Conservation (phyloP, 345 rosid genomes). For the Bruguiera sexangula region DNA sequence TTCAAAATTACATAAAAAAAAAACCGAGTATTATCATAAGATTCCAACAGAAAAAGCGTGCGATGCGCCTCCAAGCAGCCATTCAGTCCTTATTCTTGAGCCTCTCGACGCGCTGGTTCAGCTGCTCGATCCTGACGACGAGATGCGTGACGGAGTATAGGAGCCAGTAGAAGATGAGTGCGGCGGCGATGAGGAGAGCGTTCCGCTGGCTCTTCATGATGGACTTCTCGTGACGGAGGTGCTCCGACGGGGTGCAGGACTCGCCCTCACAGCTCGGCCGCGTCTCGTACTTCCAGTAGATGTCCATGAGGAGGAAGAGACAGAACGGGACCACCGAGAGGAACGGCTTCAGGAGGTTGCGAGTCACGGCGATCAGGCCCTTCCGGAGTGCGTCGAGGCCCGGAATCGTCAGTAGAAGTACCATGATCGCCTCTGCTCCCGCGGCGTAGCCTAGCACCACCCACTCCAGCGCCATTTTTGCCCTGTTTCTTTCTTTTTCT, state of each 20-base stretch:
- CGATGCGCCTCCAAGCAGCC: neutral
- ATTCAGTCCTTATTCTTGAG: slow-evolving; percentile 31
- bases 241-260: slow-evolving; percentile 27
- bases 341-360: slow-evolving; percentile 38
- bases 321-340: slow-evolving; percentile 32
- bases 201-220: slow-evolving; percentile 41
- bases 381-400: slow-evolving; percentile 34
- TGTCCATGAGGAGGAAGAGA: slow-evolving; percentile 33
- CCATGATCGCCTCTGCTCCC: slow-evolving; percentile 36
- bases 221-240: slow-evolving; percentile 34
- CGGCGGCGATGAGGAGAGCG: slow-evolving; percentile 27
- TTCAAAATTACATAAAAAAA: neutral
- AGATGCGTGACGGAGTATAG: slow-evolving; percentile 28
- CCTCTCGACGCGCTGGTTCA: slow-evolving; percentile 36
- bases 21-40: neutral
- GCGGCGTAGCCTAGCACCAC: slow-evolving; percentile 34
- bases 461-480: slow-evolving; percentile 33
- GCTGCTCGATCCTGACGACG: slow-evolving; percentile 31
- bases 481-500: too few species aligned
- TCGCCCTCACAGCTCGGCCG: slow-evolving; percentile 25
- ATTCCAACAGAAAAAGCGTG: neutral
- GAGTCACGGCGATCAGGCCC: slow-evolving; percentile 27
- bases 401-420: slow-evolving; percentile 29
- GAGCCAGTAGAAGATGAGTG: slow-evolving; percentile 33
- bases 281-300: slow-evolving; percentile 37